These are phyloP conservation scores for Leccinum subtestaceum DNA, from an alignment of 768 basidiomycete species.

Conservation along the genomic window DNA sequence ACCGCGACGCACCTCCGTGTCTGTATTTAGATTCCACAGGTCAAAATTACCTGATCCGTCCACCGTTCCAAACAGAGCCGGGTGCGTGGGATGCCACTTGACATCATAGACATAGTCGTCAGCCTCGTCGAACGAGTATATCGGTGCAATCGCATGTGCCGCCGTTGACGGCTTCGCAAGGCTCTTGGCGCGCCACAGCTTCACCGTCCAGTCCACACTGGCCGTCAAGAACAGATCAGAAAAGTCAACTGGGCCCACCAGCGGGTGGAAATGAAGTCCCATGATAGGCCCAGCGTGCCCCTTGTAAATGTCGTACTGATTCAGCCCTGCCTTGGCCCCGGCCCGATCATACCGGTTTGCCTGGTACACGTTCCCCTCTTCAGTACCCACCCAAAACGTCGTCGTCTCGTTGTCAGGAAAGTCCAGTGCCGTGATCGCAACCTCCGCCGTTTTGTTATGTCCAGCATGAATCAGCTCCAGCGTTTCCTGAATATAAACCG, in stretches of 20 bases:
- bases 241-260: slow-evolving; percentile 89
- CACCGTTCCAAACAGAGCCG: slow-evolving; percentile 88
- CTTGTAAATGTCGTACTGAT: slow-evolving; percentile 89
- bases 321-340: slow-evolving; percentile 92
- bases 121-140: slow-evolving; percentile 96
- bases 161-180: slow-evolving; percentile 69
- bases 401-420: slow-evolving; percentile 97
- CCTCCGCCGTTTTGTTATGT: slow-evolving; percentile 96
- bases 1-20: slow-evolving; percentile 76
- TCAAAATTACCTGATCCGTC: slow-evolving; percentile 97
- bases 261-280: slow-evolving; percentile 93
- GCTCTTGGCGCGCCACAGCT: slow-evolving; percentile 87
- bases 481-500: slow-evolving; percentile 64
- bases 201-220: slow-evolving; percentile 98
- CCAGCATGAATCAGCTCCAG: slow-evolving; percentile 85
- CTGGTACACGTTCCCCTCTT: slow-evolving; percentile 96
- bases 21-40: slow-evolving; percentile 95
- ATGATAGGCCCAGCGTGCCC: slow-evolving; percentile 93
- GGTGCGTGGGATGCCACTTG: slow-evolving; percentile 96
- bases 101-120: slow-evolving; percentile 99
- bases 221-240: slow-evolving; percentile 91
- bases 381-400: slow-evolving; percentile 96
- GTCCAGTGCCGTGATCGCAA: slow-evolving; percentile 89
- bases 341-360: slow-evolving; percentile 97
- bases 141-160: slow-evolving; percentile 54